phyloP scores from a whole-genome alignment of 2,329 filamentous ascomycete genomes.

The Verticillium tricorpus region DNA sequence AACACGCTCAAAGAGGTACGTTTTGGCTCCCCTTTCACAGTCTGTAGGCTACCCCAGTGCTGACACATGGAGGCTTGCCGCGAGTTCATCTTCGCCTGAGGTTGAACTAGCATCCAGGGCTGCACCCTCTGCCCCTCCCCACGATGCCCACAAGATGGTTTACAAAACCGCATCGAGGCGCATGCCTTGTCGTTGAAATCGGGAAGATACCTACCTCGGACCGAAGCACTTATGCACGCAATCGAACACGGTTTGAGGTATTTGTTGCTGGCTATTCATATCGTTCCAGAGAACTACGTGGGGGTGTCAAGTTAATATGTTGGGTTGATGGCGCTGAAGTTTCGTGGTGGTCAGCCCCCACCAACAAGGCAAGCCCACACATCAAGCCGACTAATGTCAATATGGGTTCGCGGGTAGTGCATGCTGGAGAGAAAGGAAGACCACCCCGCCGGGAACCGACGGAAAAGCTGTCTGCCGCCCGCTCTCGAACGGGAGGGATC shows the following conservation, averaged over 20 bases:
- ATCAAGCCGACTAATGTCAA: not conserved
- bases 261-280: not conserved
- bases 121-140: not conserved
- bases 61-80: constrained; percentile 40
- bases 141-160: not conserved
- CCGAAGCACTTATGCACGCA: not conserved
- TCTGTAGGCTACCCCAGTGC: not conserved
- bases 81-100: constrained; percentile 42
- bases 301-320: not conserved
- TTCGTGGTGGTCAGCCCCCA: not conserved
- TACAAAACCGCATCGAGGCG: not conserved
- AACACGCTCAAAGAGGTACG: constrained; percentile 59
- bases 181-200: not conserved
- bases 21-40: constrained; percentile 19
- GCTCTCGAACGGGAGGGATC: not conserved
- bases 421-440: not conserved
- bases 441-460: not conserved
- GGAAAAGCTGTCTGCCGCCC: not conserved
- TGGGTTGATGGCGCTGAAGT: not conserved
- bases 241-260: not conserved
- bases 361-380: not conserved
- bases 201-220: not conserved
- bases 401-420: not conserved
- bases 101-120: not conserved
- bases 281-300: not conserved